Evolutionary conservation across 768 basidiomycete genomes (phyloP).

Genomic region (Nidula microcarpa): DNA sequence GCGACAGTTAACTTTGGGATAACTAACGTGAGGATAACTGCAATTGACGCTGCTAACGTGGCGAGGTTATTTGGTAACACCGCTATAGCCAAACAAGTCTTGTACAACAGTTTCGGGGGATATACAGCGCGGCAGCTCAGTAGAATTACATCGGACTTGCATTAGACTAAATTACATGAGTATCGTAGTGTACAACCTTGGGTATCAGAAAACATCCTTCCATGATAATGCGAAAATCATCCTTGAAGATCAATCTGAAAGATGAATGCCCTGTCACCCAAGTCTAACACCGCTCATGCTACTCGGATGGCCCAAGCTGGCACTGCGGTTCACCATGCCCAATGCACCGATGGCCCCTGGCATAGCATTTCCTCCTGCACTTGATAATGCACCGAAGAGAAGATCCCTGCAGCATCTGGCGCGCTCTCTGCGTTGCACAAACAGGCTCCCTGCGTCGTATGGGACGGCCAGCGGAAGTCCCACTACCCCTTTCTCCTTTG

Average conservation of each 20-base stretch:
- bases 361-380: slow-evolving; percentile 28
- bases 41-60: no score
- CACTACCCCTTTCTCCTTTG: slow-evolving; percentile 54
- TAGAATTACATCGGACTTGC: no score
- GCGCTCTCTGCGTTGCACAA: slow-evolving; percentile 74
- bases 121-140: no score
- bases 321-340: slow-evolving; percentile 26
- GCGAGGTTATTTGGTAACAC: neutral
- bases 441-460: slow-evolving; percentile 76
- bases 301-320: slow-evolving; percentile 15
- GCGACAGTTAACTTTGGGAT: no score
- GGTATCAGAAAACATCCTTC: no score
- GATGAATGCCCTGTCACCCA: neutral
- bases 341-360: slow-evolving; percentile 24
- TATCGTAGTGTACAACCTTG: no score
- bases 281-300: neutral
- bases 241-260: no score
- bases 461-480: slow-evolving; percentile 71
- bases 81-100: slow-evolving; percentile 9
- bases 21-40: no score
- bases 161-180: no score
- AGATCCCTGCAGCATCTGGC: slow-evolving; percentile 55
- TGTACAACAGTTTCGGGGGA: neutral
- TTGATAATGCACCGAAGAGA: slow-evolving; percentile 49
- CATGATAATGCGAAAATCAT: no score